Evolutionary conservation across 805 yeast species (phyloP), one percentile per base, ranked within the genome.

Genomic region (Candida easanensis): DNA sequence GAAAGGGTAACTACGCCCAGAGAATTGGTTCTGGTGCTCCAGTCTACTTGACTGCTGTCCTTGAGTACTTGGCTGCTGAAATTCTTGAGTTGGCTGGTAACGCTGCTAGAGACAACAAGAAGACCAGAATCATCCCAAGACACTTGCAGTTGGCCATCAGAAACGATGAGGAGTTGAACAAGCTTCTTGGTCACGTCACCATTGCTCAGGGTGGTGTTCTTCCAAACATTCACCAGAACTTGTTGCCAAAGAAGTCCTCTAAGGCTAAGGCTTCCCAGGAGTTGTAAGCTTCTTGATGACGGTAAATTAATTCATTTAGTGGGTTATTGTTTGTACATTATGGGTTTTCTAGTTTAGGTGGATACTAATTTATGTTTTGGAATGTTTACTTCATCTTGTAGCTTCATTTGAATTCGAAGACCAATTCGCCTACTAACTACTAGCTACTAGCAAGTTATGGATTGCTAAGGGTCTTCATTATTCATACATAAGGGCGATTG

Each of bases 21-120:
- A 84, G 98, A 78, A 84, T 91, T 62, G 97, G 98, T 81, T 89
- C 97, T 58, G 97, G 96, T 82, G 97, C 98, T 63, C 97, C 98
- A 75, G 91, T 91, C 53, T 91, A 90, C 76, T 79, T 91, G 67
- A 90, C 98, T 58, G 95, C 98, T 44, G 97, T 91, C 46, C 79
- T 91, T 63, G 98, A 91, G 75, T 91, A 91, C 71, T 80, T 91
- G 69, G 90, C 97, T 67, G 97, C 97, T 59, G 98, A 91, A 82
- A 88, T 91, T 57, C 82, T 91, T 64, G 98, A 91, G 77, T 84
- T 91, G 74, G 98, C 98, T 52, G 98, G 98, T 79, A 88, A 89
- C 76, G 98, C 97, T 60, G 97, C 98, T 51, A 87, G 96, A 79
- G 97, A 91, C 74, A 89, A 88, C 90, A 91, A 91, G 82, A 93